Conservation (phyloP, 352 stramenopile genomes). For the Globisporangium okanoganense region DNA sequence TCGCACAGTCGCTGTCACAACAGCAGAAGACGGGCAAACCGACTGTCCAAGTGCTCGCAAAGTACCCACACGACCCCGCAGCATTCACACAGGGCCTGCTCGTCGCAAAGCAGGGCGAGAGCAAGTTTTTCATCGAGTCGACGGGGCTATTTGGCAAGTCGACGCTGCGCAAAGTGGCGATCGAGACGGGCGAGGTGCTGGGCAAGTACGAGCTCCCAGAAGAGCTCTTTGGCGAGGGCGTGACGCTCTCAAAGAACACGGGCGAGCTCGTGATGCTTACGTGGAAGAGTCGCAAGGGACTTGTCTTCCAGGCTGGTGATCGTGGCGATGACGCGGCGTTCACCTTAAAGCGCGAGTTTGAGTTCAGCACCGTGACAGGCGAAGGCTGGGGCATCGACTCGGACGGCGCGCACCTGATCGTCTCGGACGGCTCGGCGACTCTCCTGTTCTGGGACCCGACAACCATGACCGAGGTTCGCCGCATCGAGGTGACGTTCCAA, state of each 20-base stretch:
- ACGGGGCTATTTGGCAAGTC: constrained; percentile 89
- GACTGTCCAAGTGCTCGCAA: constrained; percentile 54
- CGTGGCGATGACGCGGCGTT: no score
- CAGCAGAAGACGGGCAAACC: constrained; percentile 8
- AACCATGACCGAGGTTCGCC: constrained; percentile 71
- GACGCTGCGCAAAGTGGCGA: constrained; percentile 83
- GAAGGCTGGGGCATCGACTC: constrained; percentile 95
- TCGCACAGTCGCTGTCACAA: constrained; percentile 9
- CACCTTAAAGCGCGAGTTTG: constrained; percentile 55
- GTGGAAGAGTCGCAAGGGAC: constrained; percentile 85
- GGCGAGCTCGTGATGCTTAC: constrained; percentile 89
- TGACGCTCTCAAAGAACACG: constrained; percentile 59
- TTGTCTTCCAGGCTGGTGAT: constrained; percentile 72
- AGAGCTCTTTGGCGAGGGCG: constrained; percentile 90
- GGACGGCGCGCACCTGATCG: constrained; percentile 45
- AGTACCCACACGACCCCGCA: constrained; percentile 72
- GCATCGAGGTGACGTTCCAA: constrained; percentile 58
- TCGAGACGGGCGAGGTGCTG: constrained; percentile 77
- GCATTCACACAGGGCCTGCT: constrained; percentile 88
- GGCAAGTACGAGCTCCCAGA: constrained; percentile 46
- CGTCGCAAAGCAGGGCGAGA: constrained; percentile 37
- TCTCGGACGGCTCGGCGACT: constrained; percentile 88
- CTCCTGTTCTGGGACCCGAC: constrained; percentile 90
- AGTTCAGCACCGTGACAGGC: constrained; percentile 60
- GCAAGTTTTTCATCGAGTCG: constrained; percentile 91